These are phyloP conservation scores for Ceratobasidium theobromae DNA, from an alignment of 1,284 basidiomycete genomes.

Conservation along the genomic window DNA sequence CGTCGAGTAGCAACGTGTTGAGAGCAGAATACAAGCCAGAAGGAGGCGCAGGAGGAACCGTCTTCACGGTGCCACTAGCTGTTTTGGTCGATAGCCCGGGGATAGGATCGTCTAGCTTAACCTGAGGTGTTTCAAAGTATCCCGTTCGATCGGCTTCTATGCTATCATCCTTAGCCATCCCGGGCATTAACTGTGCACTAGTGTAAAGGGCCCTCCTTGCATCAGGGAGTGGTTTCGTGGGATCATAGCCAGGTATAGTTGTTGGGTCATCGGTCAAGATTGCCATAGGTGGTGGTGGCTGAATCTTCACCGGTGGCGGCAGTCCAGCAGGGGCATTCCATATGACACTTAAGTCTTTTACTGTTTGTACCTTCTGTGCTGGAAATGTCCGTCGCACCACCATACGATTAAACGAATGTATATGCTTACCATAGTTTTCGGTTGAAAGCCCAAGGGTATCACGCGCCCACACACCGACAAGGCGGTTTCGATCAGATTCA, in stretches of 20 bases:
- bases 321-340: slow-evolving; percentile 56
- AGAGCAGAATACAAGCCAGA: slow-evolving; percentile 53
- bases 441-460: slow-evolving; percentile 67
- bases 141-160: slow-evolving; percentile 5
- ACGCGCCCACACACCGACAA: slow-evolving; percentile 75
- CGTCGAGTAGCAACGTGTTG: slow-evolving; percentile 79
- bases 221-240: slow-evolving; percentile 21
- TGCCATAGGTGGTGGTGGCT: slow-evolving; percentile 33
- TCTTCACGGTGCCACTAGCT: neutral
- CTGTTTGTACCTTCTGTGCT: slow-evolving; percentile 62
- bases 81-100: slow-evolving; percentile 30
- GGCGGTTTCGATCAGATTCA: slow-evolving; percentile 37
- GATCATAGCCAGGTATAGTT: slow-evolving; percentile 34
- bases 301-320: slow-evolving; percentile 32
- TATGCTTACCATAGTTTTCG: slow-evolving; percentile 61
- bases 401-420: neutral
- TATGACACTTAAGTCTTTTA: slow-evolving; percentile 74
- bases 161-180: neutral
- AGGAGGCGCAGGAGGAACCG: neutral
- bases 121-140: slow-evolving; percentile 10
- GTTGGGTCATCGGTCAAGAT: neutral
- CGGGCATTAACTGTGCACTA: slow-evolving; percentile 10
- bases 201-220: slow-evolving; percentile 4
- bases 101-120: slow-evolving; percentile 14
- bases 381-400: slow-evolving; percentile 44